These are phyloP conservation scores for Stenogyne calaminthoides DNA, from an alignment of 305 asterid genomes.

Conservation along the genomic window DNA sequence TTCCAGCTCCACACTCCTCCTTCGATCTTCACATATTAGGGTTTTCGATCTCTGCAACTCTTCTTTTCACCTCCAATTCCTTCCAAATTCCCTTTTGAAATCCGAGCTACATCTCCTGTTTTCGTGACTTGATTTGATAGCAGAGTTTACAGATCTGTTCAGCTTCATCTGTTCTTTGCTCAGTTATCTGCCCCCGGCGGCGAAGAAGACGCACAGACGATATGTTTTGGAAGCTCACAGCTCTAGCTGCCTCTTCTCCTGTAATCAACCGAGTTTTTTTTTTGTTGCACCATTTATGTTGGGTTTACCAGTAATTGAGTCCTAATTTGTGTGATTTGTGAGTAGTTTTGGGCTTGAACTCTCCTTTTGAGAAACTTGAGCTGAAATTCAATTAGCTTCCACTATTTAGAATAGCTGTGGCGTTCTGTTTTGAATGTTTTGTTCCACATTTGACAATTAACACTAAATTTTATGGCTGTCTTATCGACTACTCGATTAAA, in stretches of 20 bases:
- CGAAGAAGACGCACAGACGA: slow-evolving; percentile 32
- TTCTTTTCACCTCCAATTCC: slow-evolving; percentile 26
- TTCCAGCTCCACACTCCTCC: slow-evolving; percentile 41
- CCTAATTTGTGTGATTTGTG: slow-evolving; percentile 13
- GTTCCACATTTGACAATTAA: too few species aligned
- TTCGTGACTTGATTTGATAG: slow-evolving; percentile 27
- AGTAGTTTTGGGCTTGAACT: slow-evolving; percentile 26
- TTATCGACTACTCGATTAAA: slow-evolving; percentile 20
- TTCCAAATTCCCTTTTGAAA: slow-evolving; percentile 29
- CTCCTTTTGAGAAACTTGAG: slow-evolving; percentile 7
- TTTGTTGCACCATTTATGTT: background rate
- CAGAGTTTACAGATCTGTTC: slow-evolving; percentile 60
- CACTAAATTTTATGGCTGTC: background rate
- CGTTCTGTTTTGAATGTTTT: background rate
- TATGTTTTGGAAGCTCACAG: slow-evolving; percentile 98
- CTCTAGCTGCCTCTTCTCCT: slow-evolving; percentile 88
- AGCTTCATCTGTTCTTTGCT: slow-evolving; percentile 34
- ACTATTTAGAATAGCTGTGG: background rate
- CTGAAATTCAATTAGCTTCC: slow-evolving; percentile 18
- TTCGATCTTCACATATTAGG: slow-evolving; percentile 53
- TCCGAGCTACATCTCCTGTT: slow-evolving; percentile 27
- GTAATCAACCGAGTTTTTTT: slow-evolving; percentile 41
- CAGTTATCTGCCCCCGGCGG: slow-evolving; percentile 29
- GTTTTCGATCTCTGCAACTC: slow-evolving; percentile 39
- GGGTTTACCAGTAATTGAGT: slow-evolving; percentile 21